Evolutionary conservation across 1,284 basidiomycete species (phyloP).

Genomic region (Heliocybe sulcata): DNA sequence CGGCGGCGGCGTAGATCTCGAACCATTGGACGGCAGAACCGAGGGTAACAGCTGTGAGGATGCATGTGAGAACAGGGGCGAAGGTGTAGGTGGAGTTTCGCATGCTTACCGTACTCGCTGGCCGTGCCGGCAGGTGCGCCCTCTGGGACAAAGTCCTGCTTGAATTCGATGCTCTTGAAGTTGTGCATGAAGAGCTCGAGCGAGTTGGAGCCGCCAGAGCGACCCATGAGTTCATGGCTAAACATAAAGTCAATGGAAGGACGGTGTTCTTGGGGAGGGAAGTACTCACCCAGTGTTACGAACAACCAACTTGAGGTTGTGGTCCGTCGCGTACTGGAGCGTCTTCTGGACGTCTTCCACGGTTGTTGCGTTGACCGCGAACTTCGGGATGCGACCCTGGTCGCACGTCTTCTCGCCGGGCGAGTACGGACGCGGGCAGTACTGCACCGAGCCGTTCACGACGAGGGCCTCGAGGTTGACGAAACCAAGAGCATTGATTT

Average conservation of each 20-base stretch:
- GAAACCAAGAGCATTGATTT: background rate
- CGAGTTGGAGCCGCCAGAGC: conserved; percentile 21
- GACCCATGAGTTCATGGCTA: conserved; percentile 24
- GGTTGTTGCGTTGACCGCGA: background rate
- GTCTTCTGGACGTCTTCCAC: conserved; percentile 8
- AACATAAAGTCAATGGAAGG: conserved; percentile 21
- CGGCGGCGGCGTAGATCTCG: conserved; percentile 1
- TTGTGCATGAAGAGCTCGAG: conserved; percentile 33
- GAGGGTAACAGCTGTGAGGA: conserved; percentile 23
- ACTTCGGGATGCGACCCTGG: background rate
- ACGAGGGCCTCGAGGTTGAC: background rate
- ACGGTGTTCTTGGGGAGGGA: too few relatives aligned
- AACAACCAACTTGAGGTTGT: conserved; percentile 34
- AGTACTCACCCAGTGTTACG: conserved; percentile 46
- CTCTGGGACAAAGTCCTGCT: conserved; percentile 23
- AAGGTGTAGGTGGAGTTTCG: background rate
- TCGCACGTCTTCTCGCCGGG: background rate
- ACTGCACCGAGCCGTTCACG: background rate
- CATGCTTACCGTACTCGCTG: background rate
- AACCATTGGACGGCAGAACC: conserved; percentile 27
- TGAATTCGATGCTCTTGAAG: conserved; percentile 26
- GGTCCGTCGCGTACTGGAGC: conserved; percentile 28
- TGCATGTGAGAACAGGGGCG: background rate
- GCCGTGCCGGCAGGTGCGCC: conserved; percentile 13
- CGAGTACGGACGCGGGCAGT: background rate